These are phyloP conservation scores for Hydnomerulius pinastri DNA, from an alignment of 768 basidiomycete species.

Conservation along the genomic window DNA sequence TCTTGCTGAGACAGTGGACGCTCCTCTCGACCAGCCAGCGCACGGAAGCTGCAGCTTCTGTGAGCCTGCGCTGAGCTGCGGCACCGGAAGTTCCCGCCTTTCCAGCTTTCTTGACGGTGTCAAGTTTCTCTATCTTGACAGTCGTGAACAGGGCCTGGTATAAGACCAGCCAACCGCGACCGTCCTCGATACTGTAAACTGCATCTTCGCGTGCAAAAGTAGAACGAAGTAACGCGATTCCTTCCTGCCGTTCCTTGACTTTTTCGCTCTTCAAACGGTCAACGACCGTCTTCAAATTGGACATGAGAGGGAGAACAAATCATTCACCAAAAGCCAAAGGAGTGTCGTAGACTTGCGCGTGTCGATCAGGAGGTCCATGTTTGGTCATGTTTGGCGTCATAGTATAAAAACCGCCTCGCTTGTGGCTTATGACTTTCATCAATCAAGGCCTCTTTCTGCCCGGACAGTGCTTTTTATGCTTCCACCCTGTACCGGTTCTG, in stretches of 20 bases:
- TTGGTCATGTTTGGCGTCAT: constrained; percentile 31
- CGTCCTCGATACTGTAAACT: constrained; percentile 40
- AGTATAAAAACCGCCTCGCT: constrained; percentile 25
- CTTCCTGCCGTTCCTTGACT: constrained; percentile 71
- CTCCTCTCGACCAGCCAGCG: constrained; percentile 74
- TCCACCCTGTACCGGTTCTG: constrained; percentile 80
- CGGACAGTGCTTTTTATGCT: constrained; percentile 59
- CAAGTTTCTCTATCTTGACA: constrained; percentile 62
- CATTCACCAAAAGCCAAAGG: constrained; percentile 1
- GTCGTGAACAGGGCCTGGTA: constrained; percentile 73
- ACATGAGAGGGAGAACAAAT: constrained; percentile 25
- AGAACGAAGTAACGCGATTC: constrained; percentile 50
- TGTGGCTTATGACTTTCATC: neutral
- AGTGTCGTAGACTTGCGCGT: constrained; percentile 1
- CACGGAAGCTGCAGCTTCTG: constrained; percentile 64
- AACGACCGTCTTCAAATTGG: constrained; percentile 49
- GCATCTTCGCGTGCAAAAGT: constrained; percentile 52
- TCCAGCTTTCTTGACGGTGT: constrained; percentile 41
- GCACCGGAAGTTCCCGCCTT: constrained; percentile 43
- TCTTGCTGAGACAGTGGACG: constrained; percentile 54
- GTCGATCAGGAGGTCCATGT: constrained; percentile 14
- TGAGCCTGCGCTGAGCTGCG: constrained; percentile 59
- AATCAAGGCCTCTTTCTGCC: constrained; percentile 70
- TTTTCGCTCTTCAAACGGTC: constrained; percentile 60
- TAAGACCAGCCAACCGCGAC: constrained; percentile 59